Evolutionary conservation across 2,329 filamentous ascomycete species (phyloP).

Genomic region (Grosmannia huntii): DNA sequence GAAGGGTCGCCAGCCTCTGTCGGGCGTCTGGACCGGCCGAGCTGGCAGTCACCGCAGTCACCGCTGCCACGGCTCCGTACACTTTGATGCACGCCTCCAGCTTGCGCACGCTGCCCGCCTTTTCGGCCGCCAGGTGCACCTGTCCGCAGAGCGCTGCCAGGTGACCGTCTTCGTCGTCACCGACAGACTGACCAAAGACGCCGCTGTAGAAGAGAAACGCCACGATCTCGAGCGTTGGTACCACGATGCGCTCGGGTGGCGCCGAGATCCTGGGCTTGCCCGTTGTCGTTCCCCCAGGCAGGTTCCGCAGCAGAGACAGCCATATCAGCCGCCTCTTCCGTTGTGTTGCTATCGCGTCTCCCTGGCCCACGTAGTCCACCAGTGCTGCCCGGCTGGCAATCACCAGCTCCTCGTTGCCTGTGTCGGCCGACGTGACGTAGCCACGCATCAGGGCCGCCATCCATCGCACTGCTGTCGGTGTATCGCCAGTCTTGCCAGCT

Average conservation of each 20-base stretch:
- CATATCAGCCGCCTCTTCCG: slow-evolving; percentile 24
- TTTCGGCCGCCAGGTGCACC: slow-evolving; percentile 70
- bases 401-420: slow-evolving; percentile 64
- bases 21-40: slow-evolving; percentile 37
- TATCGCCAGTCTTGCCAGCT: slow-evolving; percentile 13
- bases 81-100: slow-evolving; percentile 68
- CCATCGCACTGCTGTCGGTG: slow-evolving; percentile 20
- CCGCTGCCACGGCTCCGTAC: slow-evolving; percentile 54
- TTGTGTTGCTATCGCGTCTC: slow-evolving; percentile 14
- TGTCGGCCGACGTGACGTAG: slow-evolving; percentile 59
- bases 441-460: slow-evolving; percentile 49
- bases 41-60: slow-evolving; percentile 19
- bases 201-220: slow-evolving; percentile 62
- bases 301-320: slow-evolving; percentile 36
- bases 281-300: slow-evolving; percentile 22
- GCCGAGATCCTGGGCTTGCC: slow-evolving; percentile 24
- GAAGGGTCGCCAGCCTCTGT: slow-evolving; percentile 57
- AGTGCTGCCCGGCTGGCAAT: slow-evolving; percentile 56
- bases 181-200: slow-evolving; percentile 20
- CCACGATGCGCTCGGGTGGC: slow-evolving; percentile 54
- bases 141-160: slow-evolving; percentile 51
- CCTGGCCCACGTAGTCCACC: slow-evolving; percentile 32
- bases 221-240: slow-evolving; percentile 65
- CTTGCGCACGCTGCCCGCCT: slow-evolving; percentile 69
- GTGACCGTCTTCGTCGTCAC: slow-evolving; percentile 17